Conservation (phyloP, 2,329 filamentous ascomycete genomes). For the Claviceps maximensis region DNA sequence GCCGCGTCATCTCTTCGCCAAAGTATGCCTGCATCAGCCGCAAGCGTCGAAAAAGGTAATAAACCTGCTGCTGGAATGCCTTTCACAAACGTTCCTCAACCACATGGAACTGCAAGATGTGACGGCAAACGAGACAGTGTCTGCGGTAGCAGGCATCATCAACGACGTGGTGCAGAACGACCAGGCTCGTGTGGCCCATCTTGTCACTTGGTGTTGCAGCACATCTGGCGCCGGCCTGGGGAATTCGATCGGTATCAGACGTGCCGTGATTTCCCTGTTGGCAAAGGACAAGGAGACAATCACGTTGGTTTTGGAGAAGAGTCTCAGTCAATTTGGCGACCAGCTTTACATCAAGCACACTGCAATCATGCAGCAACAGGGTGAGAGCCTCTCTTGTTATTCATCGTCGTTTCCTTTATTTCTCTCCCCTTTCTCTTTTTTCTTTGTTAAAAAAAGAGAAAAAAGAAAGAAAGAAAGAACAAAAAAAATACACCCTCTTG, state of each 20-base stretch:
- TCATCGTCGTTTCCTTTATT: background rate
- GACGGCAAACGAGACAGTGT: constrained; percentile 27
- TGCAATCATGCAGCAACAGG: constrained; percentile 78
- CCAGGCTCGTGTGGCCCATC: constrained; percentile 33
- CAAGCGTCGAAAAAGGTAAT: constrained; percentile 15
- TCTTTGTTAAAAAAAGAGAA: no score
- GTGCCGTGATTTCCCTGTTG: constrained; percentile 49
- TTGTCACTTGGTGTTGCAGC: constrained; percentile 52
- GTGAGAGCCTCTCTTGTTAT: constrained; percentile 26
- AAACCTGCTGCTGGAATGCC: constrained; percentile 20
- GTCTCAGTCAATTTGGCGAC: constrained; percentile 66
- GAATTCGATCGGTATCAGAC: constrained; percentile 49
- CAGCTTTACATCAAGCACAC: constrained; percentile 76
- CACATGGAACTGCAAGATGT: constrained; percentile 19
- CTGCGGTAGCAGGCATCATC: constrained; percentile 46
- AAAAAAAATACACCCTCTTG: no score
- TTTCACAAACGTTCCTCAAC: constrained; percentile 33
- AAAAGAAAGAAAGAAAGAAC: no score
- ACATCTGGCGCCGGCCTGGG: constrained; percentile 53
- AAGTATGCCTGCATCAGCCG: constrained; percentile 17
- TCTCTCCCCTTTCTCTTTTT: background rate
- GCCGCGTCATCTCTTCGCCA: constrained; percentile 14
- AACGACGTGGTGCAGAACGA: constrained; percentile 33
- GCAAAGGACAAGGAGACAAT: constrained; percentile 38
- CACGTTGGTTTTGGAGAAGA: constrained; percentile 49